Evolutionary conservation across 1,139 yeast species (phyloP).

Genomic region (Diutina sp.): DNA sequence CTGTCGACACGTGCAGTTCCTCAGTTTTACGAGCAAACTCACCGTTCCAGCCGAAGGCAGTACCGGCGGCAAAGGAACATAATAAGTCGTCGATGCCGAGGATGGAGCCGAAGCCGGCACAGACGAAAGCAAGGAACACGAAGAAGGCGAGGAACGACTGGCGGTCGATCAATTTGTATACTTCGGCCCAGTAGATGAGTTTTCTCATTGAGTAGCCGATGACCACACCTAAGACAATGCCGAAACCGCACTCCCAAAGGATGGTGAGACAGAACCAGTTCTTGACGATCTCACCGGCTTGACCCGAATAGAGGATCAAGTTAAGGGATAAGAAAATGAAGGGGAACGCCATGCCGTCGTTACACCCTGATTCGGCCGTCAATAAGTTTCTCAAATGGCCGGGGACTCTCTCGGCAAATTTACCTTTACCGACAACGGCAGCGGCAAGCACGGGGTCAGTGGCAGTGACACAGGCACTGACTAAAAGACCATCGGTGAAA

Average conservation of each 20-base stretch:
- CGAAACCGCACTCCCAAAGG: slow-evolving; percentile 80
- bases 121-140: slow-evolving; percentile 69
- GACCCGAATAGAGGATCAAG: slow-evolving; percentile 52
- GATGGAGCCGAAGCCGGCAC: slow-evolving; percentile 90
- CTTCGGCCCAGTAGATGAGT: slow-evolving; percentile 69
- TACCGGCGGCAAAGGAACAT: slow-evolving; percentile 91
- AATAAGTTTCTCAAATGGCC: slow-evolving; percentile 86
- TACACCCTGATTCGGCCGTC: slow-evolving; percentile 93
- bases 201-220: slow-evolving; percentile 72
- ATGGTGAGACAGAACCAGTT: slow-evolving; percentile 78
- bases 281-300: slow-evolving; percentile 58
- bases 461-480: slow-evolving; percentile 92
- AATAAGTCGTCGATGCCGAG: slow-evolving; percentile 87
- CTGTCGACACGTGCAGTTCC: slow-evolving; percentile 87
- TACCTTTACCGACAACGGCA: slow-evolving; percentile 96
- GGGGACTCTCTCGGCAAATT: slow-evolving; percentile 93
- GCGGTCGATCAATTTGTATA: slow-evolving; percentile 65
- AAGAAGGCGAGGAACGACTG: slow-evolving; percentile 91
- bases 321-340: slow-evolving; percentile 70
- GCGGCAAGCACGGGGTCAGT: slow-evolving; percentile 97
- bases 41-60: slow-evolving; percentile 96
- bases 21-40: slow-evolving; percentile 82
- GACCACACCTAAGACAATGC: slow-evolving; percentile 61
- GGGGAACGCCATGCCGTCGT: slow-evolving; percentile 98
- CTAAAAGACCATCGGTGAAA: slow-evolving; percentile 65